These are phyloP conservation scores for Ceratocystis diversiconidia DNA, from an alignment of 2,329 filamentous ascomycete species.

Conservation along the genomic window DNA sequence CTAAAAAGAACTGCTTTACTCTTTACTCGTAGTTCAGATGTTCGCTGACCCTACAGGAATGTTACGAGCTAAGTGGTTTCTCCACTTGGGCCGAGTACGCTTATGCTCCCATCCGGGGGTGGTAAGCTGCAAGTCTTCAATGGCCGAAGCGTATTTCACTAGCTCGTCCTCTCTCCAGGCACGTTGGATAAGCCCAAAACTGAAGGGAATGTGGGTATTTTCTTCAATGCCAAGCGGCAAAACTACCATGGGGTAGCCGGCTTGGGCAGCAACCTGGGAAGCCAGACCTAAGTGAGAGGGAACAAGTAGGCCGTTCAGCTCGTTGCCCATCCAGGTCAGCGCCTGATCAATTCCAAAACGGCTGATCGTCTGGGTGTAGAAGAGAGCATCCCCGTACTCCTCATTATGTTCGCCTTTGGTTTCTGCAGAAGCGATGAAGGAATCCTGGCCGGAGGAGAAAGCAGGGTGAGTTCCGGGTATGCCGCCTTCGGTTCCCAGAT, in stretches of 20 bases:
- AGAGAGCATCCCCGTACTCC: constrained; percentile 52
- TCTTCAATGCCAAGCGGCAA: constrained; percentile 46
- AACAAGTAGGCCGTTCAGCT: constrained; percentile 50
- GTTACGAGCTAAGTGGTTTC: constrained; percentile 35
- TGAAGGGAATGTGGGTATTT: constrained; percentile 26
- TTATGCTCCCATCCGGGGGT: constrained; percentile 30
- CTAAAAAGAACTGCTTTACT: no score
- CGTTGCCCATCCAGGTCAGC: constrained; percentile 27
- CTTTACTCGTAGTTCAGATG: no score
- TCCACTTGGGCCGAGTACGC: constrained; percentile 38
- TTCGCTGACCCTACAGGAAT: constrained; percentile 25
- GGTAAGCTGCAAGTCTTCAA: constrained; percentile 41
- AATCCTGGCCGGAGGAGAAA: constrained; percentile 57
- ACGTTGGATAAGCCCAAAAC: constrained; percentile 43
- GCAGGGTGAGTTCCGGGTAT: constrained; percentile 43
- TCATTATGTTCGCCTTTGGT: constrained; percentile 47
- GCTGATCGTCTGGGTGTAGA: constrained; percentile 43
- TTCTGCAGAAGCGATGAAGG: constrained; percentile 48
- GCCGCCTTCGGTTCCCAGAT: constrained; percentile 54
- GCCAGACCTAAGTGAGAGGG: constrained; percentile 54
- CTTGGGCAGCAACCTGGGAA: constrained; percentile 58
- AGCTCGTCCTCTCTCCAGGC: constrained; percentile 46
- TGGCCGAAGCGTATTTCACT: constrained; percentile 47
- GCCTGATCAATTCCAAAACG: constrained; percentile 58
- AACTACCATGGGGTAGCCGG: constrained; percentile 59